Conservation (phyloP, 306 rosid genomes). For the Quercus engelmannii region DNA sequence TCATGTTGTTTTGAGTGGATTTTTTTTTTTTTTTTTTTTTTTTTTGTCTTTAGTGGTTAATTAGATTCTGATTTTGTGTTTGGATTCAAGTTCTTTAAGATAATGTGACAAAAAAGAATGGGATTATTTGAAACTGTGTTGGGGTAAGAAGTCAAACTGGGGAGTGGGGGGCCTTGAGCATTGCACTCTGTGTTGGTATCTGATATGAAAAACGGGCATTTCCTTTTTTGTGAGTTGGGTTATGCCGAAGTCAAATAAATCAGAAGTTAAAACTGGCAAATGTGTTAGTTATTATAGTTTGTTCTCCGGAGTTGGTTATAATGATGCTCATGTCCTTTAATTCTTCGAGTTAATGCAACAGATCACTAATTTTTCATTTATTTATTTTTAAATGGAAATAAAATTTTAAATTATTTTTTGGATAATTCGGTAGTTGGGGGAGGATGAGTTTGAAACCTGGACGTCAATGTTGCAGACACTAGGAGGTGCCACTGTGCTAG, state of each 20-base stretch:
- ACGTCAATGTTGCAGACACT: no score
- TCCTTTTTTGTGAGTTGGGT: background rate
- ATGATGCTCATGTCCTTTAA: background rate
- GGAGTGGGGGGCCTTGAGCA: background rate
- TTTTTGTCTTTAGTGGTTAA: background rate
- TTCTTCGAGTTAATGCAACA: background rate
- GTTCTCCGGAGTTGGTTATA: background rate
- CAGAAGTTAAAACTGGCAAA: background rate
- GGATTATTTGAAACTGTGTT: background rate
- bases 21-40: background rate
- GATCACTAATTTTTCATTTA: background rate
- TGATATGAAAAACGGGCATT: constrained; percentile 1
- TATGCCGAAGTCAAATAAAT: background rate
- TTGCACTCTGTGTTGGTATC: constrained; percentile 6
- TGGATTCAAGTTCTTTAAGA: constrained; percentile 4
- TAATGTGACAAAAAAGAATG: background rate
- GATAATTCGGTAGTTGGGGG: no score
- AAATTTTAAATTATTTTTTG: background rate
- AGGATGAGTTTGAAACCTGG: no score
- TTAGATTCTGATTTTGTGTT: background rate
- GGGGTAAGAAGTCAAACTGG: background rate
- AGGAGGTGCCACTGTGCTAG: no score
- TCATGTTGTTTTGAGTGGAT: background rate
- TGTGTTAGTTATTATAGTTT: background rate
- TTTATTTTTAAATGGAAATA: background rate